These are phyloP conservation scores for Prunus davidiana DNA, from an alignment of 306 rosid genomes.

Conservation along the genomic window DNA sequence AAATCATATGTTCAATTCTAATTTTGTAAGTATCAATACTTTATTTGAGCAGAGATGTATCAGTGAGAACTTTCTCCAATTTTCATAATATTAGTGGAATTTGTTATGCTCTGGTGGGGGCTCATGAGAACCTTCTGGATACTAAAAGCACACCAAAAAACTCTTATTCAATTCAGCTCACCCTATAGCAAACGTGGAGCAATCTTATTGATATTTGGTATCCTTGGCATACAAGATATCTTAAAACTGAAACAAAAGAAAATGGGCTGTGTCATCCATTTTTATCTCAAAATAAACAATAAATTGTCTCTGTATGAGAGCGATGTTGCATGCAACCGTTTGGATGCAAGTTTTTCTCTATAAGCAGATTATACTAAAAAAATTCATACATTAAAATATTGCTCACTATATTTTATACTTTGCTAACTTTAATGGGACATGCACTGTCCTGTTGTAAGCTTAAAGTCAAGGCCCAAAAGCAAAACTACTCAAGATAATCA, in stretches of 20 bases:
- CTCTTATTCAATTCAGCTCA: background rate
- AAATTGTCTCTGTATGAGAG: background rate
- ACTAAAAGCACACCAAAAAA: background rate
- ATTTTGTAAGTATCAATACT: background rate
- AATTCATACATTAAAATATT: background rate
- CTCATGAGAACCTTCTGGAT: background rate
- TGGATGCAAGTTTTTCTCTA: too few relatives aligned
- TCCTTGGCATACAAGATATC: conserved; percentile 26
- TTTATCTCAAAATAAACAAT: background rate
- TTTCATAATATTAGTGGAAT: background rate
- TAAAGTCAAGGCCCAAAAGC: too few relatives aligned
- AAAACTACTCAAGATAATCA: too few relatives aligned
- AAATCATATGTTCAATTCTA: background rate
- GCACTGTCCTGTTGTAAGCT: background rate
- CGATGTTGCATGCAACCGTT: too few relatives aligned
- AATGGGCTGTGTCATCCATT: background rate
- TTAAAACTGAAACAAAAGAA: background rate
- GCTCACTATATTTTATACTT: background rate
- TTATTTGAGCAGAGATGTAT: background rate
- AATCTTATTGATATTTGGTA: conserved; percentile 8
- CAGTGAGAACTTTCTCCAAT: background rate
- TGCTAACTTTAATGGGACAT: conserved; percentile 2
- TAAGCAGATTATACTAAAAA: background rate
- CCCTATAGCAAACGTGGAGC: background rate
- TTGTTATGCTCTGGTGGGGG: background rate